Conservation (phyloP, 1,139 yeast species). For the Scheffersomyces illinoinensis region DNA sequence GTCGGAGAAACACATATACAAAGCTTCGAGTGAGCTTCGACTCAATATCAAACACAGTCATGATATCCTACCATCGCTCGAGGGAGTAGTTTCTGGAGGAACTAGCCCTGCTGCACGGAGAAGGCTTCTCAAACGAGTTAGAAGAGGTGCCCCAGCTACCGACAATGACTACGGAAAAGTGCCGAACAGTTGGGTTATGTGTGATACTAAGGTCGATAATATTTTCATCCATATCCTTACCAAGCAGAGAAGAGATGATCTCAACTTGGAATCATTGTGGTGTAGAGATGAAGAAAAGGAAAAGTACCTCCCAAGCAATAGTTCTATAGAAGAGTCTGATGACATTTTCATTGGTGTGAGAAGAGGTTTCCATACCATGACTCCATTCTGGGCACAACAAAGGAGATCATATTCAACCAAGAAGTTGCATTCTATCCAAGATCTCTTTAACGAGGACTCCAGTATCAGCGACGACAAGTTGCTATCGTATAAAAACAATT, state of each 20-base stretch:
- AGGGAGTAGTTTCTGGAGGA: constrained; percentile 70
- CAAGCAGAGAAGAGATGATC: constrained; percentile 59
- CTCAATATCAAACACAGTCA: constrained; percentile 35
- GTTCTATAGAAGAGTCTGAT: constrained; percentile 27
- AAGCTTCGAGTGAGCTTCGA: constrained; percentile 63
- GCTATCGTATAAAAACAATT: constrained; percentile 12
- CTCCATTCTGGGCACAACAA: constrained; percentile 13
- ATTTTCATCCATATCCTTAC: constrained; percentile 75
- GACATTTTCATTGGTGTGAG: constrained; percentile 52
- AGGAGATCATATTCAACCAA: background rate
- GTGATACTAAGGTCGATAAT: constrained; percentile 64
- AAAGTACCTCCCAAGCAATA: constrained; percentile 20
- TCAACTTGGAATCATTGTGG: constrained; percentile 74
- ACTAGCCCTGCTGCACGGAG: constrained; percentile 60
- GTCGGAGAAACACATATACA: constrained; percentile 72
- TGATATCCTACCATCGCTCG: constrained; percentile 51
- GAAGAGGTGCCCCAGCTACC: constrained; percentile 55
- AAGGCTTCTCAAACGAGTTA: constrained; percentile 59
- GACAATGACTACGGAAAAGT: constrained; percentile 57
- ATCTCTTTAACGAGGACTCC: constrained; percentile 6
- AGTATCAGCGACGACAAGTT: constrained; percentile 10
- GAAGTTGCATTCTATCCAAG: background rate
- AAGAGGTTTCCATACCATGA: constrained; percentile 38
- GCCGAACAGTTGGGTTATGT: constrained; percentile 78
- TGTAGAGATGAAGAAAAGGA: constrained; percentile 45